Evolutionary conservation across 2,329 filamentous ascomycete genomes (phyloP).

Genomic region (Magnaporthiopsis rhizophila): DNA sequence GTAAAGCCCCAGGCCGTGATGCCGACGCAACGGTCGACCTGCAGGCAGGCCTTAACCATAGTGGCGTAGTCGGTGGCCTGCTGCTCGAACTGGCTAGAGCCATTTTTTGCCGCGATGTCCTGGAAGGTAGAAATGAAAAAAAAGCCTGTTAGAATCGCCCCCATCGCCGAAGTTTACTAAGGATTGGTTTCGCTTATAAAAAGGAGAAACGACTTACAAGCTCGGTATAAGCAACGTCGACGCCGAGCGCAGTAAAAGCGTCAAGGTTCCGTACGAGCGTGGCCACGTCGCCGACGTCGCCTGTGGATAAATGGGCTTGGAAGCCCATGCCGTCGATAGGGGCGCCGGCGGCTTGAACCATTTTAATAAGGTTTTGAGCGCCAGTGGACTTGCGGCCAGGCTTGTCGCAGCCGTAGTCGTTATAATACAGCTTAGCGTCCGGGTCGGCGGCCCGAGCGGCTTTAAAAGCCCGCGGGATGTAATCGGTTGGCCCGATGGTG

Average conservation of each 20-base stretch:
- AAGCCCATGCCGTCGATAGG: conserved; percentile 45
- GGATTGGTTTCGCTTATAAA: too few relatives aligned
- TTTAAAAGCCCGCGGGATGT: conserved; percentile 39
- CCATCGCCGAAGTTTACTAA: too few relatives aligned
- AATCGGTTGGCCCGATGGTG: conserved; percentile 36
- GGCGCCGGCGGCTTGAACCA: conserved; percentile 23
- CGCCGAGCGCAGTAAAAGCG: conserved; percentile 30
- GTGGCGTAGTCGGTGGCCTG: conserved; percentile 25
- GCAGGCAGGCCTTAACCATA: conserved; percentile 19
- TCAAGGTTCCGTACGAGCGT: conserved; percentile 29
- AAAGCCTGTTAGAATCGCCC: too few relatives aligned
- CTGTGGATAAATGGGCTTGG: conserved; percentile 41
- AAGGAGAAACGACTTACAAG: conserved; percentile 17
- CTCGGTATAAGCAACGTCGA: conserved; percentile 45
- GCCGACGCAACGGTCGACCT: conserved; percentile 19
- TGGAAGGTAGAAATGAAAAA: background rate
- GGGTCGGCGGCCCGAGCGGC: conserved; percentile 35
- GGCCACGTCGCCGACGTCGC: conserved; percentile 28
- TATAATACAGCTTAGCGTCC: conserved; percentile 41
- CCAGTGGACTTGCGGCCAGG: conserved; percentile 23
- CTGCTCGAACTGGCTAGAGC: background rate
- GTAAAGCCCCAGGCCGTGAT: conserved; percentile 28
- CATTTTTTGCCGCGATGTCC: background rate
- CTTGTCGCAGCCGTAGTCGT: conserved; percentile 43
- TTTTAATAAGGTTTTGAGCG: conserved; percentile 23